Conservation (phyloP, 768 basidiomycete species). For the Suillus spraguei region DNA sequence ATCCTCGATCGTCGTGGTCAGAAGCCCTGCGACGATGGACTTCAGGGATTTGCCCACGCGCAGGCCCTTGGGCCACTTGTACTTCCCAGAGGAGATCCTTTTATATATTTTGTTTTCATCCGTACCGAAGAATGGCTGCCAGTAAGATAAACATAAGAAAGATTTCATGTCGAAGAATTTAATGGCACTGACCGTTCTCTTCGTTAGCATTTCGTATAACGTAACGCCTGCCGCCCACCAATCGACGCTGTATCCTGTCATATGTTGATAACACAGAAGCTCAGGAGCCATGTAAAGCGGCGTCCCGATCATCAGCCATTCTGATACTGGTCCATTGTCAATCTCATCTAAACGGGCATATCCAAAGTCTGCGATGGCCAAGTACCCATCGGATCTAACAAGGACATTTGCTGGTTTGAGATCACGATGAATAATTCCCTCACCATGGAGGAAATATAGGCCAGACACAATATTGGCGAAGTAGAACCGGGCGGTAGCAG, state of each 20-base stretch:
- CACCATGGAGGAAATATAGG: conserved; percentile 41
- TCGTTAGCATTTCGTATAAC: conserved; percentile 55
- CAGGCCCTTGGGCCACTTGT: conserved; percentile 42
- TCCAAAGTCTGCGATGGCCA: conserved; percentile 57
- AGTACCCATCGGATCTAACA: conserved; percentile 46
- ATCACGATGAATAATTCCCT: too few species aligned
- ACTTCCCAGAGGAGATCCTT: conserved; percentile 27
- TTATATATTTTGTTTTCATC: conserved; percentile 29
- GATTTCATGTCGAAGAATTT: background rate
- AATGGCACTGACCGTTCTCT: conserved; percentile 31
- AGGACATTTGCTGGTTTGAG: too few species aligned
- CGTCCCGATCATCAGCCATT: conserved; percentile 46
- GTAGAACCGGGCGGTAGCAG: conserved; percentile 48
- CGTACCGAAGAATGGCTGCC: conserved; percentile 18
- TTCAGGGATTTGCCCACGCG: conserved; percentile 43
- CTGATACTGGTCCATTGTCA: conserved; percentile 17
- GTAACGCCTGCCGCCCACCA: conserved; percentile 58
- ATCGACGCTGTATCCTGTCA: conserved; percentile 41
- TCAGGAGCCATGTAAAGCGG: conserved; percentile 55
- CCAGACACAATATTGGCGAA: conserved; percentile 55
- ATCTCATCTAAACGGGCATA: conserved; percentile 27
- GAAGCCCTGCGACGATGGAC: conserved; percentile 44
- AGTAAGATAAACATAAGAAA: background rate
- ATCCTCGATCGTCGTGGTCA: conserved; percentile 30
- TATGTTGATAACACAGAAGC: conserved; percentile 25